Percentiles rank a stretch among this genome's conserved stretches.
Evolutionary conservation across 2,329 filamentous ascomycete genomes (phyloP).

Genomic region (Diplodia seriata): DNA sequence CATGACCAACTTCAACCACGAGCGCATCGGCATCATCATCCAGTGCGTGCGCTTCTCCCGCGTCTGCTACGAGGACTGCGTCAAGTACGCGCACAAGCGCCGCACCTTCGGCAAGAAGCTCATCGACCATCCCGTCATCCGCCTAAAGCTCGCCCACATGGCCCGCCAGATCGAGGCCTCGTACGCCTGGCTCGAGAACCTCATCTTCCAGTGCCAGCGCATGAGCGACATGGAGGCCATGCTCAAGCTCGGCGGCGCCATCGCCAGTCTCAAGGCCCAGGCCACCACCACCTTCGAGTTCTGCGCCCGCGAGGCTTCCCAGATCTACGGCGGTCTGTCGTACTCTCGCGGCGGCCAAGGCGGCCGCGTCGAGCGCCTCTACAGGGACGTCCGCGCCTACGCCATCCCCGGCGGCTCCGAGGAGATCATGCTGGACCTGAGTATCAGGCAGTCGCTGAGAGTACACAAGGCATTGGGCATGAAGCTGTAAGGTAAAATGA

Average conservation of each 20-base stretch:
- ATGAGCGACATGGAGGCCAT: slow-evolving; percentile 97
- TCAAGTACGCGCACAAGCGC: slow-evolving; percentile 98
- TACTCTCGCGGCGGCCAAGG: slow-evolving; percentile 95
- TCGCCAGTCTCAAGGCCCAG: slow-evolving; percentile 93
- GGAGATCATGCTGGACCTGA: slow-evolving; percentile 98
- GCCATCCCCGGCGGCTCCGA: slow-evolving; percentile 93
- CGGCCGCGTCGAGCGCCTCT: slow-evolving; percentile 91
- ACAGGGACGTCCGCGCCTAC: slow-evolving; percentile 94
- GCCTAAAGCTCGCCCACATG: slow-evolving; percentile 98
- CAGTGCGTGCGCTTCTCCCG: slow-evolving; percentile 94
- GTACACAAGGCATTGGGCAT: slow-evolving; percentile 92
- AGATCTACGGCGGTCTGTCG: slow-evolving; percentile 95
- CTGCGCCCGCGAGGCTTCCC: slow-evolving; percentile 92
- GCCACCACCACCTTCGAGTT: slow-evolving; percentile 95
- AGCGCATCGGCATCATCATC: slow-evolving; percentile 98
- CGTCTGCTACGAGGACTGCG: slow-evolving; percentile 94
- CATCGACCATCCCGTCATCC: slow-evolving; percentile 95
- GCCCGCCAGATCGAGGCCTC: slow-evolving; percentile 95
- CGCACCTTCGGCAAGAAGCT: slow-evolving; percentile 95
- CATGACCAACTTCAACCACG: slow-evolving; percentile 63
- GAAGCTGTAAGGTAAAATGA: slow-evolving; percentile 74
- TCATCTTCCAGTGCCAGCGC: slow-evolving; percentile 89
- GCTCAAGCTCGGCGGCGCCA: slow-evolving; percentile 92
- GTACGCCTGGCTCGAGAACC: slow-evolving; percentile 96
- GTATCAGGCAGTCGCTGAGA: slow-evolving; percentile 86